Evolutionary conservation across 2,329 filamentous ascomycete genomes (phyloP), one percentile per base, ranked within the genome.

Genomic region (Penicillium corylophilum): DNA sequence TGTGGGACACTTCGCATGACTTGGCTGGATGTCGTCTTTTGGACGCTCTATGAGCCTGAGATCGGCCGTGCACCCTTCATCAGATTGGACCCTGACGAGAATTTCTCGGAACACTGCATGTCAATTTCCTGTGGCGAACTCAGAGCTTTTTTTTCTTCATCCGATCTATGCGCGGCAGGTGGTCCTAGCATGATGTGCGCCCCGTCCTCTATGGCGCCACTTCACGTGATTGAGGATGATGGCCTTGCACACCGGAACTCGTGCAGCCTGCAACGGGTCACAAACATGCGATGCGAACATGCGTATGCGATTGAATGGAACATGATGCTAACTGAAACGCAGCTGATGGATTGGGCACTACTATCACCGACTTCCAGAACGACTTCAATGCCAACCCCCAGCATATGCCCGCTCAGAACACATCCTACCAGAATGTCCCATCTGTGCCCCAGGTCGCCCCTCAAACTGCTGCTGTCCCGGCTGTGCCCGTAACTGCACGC

Each of bases 281-380:
- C 47, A 52, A 53, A 35, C 9, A 36, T 40, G 52, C 46, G 10
- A 31, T 36, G 52, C 48, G 48, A 55, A 44, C 29, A 48, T 48
- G 44, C 46, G 28, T 24, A 60, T 54, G 13, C 33, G 6, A 39
- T 31, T 26, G 29, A 42, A 42, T 44, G 39, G n/a, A 36, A 18
- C 46, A 48, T 29, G 31, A 55, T 53, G 47, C 55, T 62, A 62
- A 62, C 36, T n/a, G 23, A 22, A 40, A 16, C 53, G 31, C 28
- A 22, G 49, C 48, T 65, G 64, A 69, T 59, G 70, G 70, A 33
- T 61, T 73, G 36, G 57, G 54, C 54, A 66, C 64, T 43, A 66
- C 64, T 43, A 63, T 71, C 39, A 55, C 66, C 44, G 64, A 70
- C 22, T 71, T 66, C 46, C 51, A 65, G 29, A 51, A 61, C 20